These are phyloP conservation scores for Ceratocystis destructans DNA, from an alignment of 2,329 filamentous ascomycete species.

Conservation along the genomic window DNA sequence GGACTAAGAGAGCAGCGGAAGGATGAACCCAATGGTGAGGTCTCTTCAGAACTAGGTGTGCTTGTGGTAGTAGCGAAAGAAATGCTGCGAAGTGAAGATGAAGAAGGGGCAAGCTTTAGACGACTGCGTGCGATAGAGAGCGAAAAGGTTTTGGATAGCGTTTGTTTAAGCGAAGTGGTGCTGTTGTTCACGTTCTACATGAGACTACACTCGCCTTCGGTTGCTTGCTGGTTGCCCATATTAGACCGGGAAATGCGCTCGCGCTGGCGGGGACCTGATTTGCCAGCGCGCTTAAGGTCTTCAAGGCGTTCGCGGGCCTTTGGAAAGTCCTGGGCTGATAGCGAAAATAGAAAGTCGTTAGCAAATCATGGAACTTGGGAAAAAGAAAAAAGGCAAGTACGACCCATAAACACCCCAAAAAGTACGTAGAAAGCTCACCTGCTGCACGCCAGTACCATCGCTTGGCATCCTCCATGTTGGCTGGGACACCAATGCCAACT, in stretches of 20 bases:
- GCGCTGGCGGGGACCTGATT: slow-evolving; percentile 55
- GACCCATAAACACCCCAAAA: neutral
- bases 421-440: slow-evolving; percentile 47
- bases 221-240: slow-evolving; percentile 49
- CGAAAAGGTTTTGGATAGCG: slow-evolving; percentile 7
- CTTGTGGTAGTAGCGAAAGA: neutral
- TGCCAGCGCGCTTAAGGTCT: slow-evolving; percentile 71
- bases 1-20: neutral
- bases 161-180: slow-evolving; percentile 10
- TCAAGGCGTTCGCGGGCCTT: slow-evolving; percentile 88
- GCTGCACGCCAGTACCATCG: slow-evolving; percentile 97
- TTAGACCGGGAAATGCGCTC: slow-evolving; percentile 72
- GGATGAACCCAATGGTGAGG: neutral
- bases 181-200: slow-evolving; percentile 19
- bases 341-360: slow-evolving; percentile 22
- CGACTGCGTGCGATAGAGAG: neutral
- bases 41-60: neutral
- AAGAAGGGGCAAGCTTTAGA: neutral
- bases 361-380: slow-evolving; percentile 16
- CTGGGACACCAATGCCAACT: slow-evolving; percentile 75
- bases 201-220: slow-evolving; percentile 19
- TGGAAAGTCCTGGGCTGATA: slow-evolving; percentile 75
- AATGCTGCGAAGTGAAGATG: slow-evolving; percentile 1
- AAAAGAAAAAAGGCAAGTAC: neutral
- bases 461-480: slow-evolving; percentile 88